Base-by-base conservation (phyloP, 768 basidiomycete genomes). In the Lyophyllum shimeji region DNA sequence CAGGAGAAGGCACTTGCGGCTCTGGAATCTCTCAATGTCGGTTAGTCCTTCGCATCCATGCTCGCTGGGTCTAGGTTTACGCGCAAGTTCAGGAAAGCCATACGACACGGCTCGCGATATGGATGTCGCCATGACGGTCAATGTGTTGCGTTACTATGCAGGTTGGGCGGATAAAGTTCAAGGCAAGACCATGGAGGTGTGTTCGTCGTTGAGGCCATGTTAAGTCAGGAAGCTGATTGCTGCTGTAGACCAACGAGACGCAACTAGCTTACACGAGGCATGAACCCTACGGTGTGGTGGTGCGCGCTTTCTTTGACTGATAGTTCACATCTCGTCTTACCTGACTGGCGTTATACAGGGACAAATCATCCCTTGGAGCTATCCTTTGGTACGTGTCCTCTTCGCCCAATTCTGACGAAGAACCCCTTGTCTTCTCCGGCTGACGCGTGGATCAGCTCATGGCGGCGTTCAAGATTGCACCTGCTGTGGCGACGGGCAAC, bases 111-210 rank as follows among this genome's bases (percentile, higher is more conserved):
- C 74, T 55, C 69, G 64, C 17, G 69, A 63, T 0, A 40, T 40
- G 39, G 90, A 90, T 60, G 66, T 89, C 1, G 62, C 65, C 0
- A 69, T 70, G 51, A 69, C 80, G 0, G 76, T 86, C 55, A 73
- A 68, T 20, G 74, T 75, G 27, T 69, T 93, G 60, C 77, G 83
- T 31, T 96, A 95, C 74, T 98, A 89, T 63, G 90, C 85, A 40
- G 95, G 94, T 17, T 91, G 90, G 86, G 90, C 93, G 20, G 94
- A 95, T 75, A 96, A 95, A 74, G 72, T 89, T 51, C 75, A 79
- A 4, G 91, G 90, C 5, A 82, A 90, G 68, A 84, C 83, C 7
- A 85, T 93, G 67, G 90, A 93, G 68, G 74, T 74, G 34, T 9
- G 65, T 46, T 25, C 21, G 2, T 17, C 6, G 13, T 39, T 17